A percentile compares a stretch with the other conserved stretches of the same genome.
These are phyloP conservation scores for Trapa incisa DNA, from an alignment of 345 rosid genomes.

Conservation along the genomic window DNA sequence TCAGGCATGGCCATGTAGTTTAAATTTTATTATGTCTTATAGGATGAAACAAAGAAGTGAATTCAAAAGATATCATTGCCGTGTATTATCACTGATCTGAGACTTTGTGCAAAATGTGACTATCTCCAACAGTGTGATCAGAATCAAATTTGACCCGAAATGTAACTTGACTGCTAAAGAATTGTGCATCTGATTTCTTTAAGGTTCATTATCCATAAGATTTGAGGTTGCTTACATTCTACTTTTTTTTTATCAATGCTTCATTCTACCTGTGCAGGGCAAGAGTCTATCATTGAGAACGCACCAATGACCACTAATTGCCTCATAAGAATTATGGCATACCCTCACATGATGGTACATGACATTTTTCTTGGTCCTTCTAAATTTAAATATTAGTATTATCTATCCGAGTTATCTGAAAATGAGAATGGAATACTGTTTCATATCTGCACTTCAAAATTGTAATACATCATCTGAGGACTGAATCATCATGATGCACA, in stretches of 20 bases:
- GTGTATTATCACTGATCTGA: neutral
- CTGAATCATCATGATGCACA: neutral
- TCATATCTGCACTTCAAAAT: neutral
- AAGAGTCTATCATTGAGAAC: constrained; percentile 46
- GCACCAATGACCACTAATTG: constrained; percentile 44
- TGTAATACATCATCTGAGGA: neutral
- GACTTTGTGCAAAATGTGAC: neutral
- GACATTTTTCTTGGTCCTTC: neutral
- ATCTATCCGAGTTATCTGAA: neutral
- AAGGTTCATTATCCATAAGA: too few species aligned
- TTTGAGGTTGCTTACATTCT: too few species aligned
- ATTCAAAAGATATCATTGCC: neutral
- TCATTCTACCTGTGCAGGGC: constrained; percentile 29
- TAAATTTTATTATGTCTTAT: neutral
- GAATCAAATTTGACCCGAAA: neutral
- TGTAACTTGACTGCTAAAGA: neutral
- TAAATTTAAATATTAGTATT: neutral
- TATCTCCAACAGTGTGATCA: neutral
- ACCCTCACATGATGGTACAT: constrained; percentile 64
- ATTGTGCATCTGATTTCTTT: neutral
- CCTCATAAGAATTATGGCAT: constrained; percentile 35
- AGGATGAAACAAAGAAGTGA: too few species aligned
- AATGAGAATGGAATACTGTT: too few species aligned
- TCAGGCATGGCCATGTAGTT: neutral
- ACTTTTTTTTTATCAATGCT: too few species aligned